Evolutionary conservation across 2,329 filamentous ascomycete species (phyloP).

Genomic region (Ophiobolus disseminans): DNA sequence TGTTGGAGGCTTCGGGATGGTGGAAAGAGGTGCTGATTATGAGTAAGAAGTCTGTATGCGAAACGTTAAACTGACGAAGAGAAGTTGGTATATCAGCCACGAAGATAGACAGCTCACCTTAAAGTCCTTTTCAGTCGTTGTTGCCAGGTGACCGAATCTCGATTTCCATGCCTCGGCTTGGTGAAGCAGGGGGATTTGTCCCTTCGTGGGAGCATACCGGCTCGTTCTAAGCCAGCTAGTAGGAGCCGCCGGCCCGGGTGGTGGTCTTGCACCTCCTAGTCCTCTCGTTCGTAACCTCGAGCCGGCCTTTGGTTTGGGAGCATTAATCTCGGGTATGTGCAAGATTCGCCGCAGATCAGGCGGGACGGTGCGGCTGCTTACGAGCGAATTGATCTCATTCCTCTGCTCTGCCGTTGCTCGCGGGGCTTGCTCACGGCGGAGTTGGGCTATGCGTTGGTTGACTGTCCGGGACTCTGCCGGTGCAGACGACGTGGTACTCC

Average conservation of each 20-base stretch:
- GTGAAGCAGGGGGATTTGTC: slow-evolving; percentile 10
- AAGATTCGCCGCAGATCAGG: slow-evolving; percentile 54
- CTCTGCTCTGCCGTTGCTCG: slow-evolving; percentile 50
- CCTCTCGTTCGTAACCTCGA: slow-evolving; percentile 32
- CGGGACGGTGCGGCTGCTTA: slow-evolving; percentile 53
- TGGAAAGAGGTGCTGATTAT: slow-evolving; percentile 42
- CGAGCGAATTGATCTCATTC: slow-evolving; percentile 50
- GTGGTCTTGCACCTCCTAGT: slow-evolving; percentile 37
- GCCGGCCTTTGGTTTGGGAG: slow-evolving; percentile 54
- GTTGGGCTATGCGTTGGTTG: slow-evolving; percentile 56
- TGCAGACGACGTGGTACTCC: slow-evolving; percentile 28
- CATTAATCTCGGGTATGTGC: slow-evolving; percentile 54
- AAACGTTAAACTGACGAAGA: slow-evolving; percentile 12
- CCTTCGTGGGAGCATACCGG: slow-evolving; percentile 33
- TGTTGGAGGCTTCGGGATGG: slow-evolving; percentile 56
- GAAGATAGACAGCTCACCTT: slow-evolving; percentile 29
- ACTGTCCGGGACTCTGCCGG: slow-evolving; percentile 47
- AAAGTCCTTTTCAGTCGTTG: slow-evolving; percentile 30
- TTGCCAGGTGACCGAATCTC: slow-evolving; percentile 35
- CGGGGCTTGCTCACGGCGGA: slow-evolving; percentile 53
- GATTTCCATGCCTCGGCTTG: slow-evolving; percentile 14
- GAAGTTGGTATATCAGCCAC: not conserved
- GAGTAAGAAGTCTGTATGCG: slow-evolving; percentile 30
- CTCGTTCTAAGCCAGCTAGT: slow-evolving; percentile 53
- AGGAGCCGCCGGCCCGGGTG: slow-evolving; percentile 55